These are phyloP conservation scores for Casuarina glauca DNA, from an alignment of 306 rosid species.

Conservation along the genomic window DNA sequence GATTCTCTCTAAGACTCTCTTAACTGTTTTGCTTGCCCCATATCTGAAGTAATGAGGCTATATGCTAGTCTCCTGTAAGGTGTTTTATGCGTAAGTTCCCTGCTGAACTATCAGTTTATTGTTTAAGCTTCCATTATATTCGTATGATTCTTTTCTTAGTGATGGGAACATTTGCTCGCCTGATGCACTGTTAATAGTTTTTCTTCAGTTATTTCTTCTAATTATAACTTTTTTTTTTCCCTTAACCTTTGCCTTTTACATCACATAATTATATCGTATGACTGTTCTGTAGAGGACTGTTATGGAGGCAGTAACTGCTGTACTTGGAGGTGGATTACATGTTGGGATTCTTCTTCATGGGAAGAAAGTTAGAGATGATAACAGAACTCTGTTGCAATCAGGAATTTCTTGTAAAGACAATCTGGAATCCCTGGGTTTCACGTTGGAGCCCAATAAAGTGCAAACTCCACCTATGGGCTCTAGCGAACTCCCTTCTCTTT, in stretches of 20 bases:
- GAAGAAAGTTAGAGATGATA: constrained; percentile 74
- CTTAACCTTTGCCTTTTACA: neutral
- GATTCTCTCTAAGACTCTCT: neutral
- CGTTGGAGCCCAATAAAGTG: constrained; percentile 64
- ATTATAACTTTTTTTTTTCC: neutral
- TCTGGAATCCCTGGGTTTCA: constrained; percentile 65
- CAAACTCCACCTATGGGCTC: constrained; percentile 46
- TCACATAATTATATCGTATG: neutral
- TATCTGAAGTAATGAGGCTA: neutral
- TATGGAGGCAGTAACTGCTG: constrained; percentile 75
- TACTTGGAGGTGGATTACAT: constrained; percentile 66
- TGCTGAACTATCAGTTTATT: neutral
- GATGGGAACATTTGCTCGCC: constrained; percentile 11
- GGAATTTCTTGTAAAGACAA: constrained; percentile 78
- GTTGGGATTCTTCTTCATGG: constrained; percentile 79
- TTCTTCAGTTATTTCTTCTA: constrained; percentile 12
- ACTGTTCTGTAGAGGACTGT: constrained; percentile 60
- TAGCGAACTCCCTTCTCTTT: constrained; percentile 44
- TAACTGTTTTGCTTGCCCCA: neutral
- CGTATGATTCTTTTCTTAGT: neutral
- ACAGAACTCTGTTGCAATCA: constrained; percentile 71
- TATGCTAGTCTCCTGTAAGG: neutral
- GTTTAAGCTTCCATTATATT: neutral
- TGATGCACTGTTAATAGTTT: constrained; percentile 10
- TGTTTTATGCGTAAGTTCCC: neutral